Percentiles rank a stretch among this genome's conserved stretches.
Evolutionary conservation across 768 basidiomycete genomes (phyloP).

Genomic region (Suillus alpinus): DNA sequence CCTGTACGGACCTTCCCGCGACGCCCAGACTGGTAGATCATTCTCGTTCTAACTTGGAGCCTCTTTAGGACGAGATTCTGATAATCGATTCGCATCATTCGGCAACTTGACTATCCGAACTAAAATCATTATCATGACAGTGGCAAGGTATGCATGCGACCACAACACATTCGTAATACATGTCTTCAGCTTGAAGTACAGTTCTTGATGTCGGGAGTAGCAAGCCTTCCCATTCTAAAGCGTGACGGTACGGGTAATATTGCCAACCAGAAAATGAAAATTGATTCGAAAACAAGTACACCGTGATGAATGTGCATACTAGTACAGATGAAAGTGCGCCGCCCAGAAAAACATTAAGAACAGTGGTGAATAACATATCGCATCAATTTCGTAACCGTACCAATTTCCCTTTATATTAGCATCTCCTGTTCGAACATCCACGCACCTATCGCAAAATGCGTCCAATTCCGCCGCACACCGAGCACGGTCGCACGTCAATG

Average conservation of each 20-base stretch:
- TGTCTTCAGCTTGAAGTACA: not conserved
- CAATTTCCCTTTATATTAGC: not conserved
- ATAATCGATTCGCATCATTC: not conserved
- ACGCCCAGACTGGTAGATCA: not conserved
- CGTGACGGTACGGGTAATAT: not conserved
- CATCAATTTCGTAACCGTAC: not conserved
- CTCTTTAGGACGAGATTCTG: not conserved
- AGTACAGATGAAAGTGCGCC: not conserved
- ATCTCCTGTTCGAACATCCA: not conserved
- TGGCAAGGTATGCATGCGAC: not conserved
- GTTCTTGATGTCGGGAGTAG: not conserved
- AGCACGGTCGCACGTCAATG: constrained; percentile 53
- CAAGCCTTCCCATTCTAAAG: not conserved
- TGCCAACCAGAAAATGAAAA: not conserved
- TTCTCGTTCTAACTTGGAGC: not conserved
- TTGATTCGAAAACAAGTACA: not conserved
- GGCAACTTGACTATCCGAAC: not conserved
- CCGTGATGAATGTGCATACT: not conserved
- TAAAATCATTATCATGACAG: not conserved
- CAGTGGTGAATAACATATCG: not conserved
- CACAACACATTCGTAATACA: not conserved
- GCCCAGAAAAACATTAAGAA: not conserved
- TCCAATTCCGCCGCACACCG: constrained; percentile 62
- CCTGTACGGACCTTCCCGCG: too few relatives aligned
- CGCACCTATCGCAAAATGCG: constrained; percentile 39